Evolutionary conservation across 305 asterid species (phyloP).

Genomic region (Rubia peregrina): DNA sequence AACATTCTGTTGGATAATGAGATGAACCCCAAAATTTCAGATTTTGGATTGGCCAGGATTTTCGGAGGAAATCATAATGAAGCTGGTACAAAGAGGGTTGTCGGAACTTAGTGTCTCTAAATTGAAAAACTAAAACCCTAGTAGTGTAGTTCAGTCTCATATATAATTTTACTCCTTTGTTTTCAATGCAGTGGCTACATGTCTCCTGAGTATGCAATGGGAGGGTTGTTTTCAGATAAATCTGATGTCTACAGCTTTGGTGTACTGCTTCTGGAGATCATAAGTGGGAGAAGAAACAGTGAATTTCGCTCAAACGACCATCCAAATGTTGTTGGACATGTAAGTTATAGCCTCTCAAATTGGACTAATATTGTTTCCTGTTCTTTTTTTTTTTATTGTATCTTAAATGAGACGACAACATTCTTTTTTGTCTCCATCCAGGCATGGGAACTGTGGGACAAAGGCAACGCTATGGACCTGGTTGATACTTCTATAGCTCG

Average conservation of each 20-base stretch:
- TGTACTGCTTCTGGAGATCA: slow-evolving; percentile 63
- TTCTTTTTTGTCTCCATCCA: slow-evolving; percentile 17
- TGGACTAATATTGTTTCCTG: neutral
- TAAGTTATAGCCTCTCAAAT: slow-evolving; percentile 27
- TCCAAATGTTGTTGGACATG: slow-evolving; percentile 54
- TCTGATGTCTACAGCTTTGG: slow-evolving; percentile 91
- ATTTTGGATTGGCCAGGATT: slow-evolving; percentile 95
- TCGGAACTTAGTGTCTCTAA: slow-evolving; percentile 57
- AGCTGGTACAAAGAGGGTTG: slow-evolving; percentile 70
- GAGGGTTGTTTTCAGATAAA: slow-evolving; percentile 70
- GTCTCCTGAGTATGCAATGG: slow-evolving; percentile 98
- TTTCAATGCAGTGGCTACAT: slow-evolving; percentile 57
- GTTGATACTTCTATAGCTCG: slow-evolving; percentile 36
- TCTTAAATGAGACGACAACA: neutral
- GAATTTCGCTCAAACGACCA: slow-evolving; percentile 46
- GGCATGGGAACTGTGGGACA: slow-evolving; percentile 86
- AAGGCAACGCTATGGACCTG: slow-evolving; percentile 43
- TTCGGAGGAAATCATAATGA: slow-evolving; percentile 79
- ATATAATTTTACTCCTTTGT: neutral
- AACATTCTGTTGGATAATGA: slow-evolving; percentile 81
- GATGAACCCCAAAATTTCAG: slow-evolving; percentile 91
- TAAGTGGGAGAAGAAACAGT: slow-evolving; percentile 53
- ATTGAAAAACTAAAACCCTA: neutral
- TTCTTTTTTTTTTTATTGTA: no score
- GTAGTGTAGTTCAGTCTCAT: neutral